Evolutionary conservation across 192 early-diverging fungal genomes (phyloP), one percentile per base, ranked within the genome.

Genomic region (Podila epicladia): DNA sequence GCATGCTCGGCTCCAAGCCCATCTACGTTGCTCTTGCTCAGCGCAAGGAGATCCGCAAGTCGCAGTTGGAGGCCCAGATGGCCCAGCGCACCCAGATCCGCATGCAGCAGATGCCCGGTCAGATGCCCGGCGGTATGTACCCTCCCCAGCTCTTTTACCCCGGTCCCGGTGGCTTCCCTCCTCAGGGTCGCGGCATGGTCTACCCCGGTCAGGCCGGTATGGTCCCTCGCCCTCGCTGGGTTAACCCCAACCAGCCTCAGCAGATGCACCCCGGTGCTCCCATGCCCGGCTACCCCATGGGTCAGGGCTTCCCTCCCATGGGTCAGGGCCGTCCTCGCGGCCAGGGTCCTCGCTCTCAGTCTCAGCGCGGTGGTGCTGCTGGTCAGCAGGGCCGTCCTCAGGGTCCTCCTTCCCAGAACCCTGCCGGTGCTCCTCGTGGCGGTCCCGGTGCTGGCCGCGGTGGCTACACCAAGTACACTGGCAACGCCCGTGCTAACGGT

Each of bases 11-110:
- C 71, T 85, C 82, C 86, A 99, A 99, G 90, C 98, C 98, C 60
- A 93, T 99, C 75, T 99, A 98, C 83, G 98, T 99, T 58, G 97
- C 96, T 61, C 89, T 98, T 45, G 97, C 96, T 73, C 98, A 99
- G 88, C 95, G 97, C 85, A 96, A 98, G 88, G 98, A 99, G 71
- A 92, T 93, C 80, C 93, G 98, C 71, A 92, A 95, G 82, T 94
- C 94, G 65, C 97, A 99, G 87, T 93, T 98, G 71, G 96, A 97
- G 85, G 95, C 96, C 22, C 95, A 97, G 85, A 94, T 97, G 84
- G 92, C 93, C 72, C 97, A 98, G 86, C 91, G 97, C 73, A 91
- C 87, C 65, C 92, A 93, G 83, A 85, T 95, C 69, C 92, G 94
- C 78, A 91, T 94, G 85, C 92, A 92, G 84, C 91, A 94, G 85